Evolutionary conservation across 768 basidiomycete genomes (phyloP).

Genomic region (Termitomyces heimii): DNA sequence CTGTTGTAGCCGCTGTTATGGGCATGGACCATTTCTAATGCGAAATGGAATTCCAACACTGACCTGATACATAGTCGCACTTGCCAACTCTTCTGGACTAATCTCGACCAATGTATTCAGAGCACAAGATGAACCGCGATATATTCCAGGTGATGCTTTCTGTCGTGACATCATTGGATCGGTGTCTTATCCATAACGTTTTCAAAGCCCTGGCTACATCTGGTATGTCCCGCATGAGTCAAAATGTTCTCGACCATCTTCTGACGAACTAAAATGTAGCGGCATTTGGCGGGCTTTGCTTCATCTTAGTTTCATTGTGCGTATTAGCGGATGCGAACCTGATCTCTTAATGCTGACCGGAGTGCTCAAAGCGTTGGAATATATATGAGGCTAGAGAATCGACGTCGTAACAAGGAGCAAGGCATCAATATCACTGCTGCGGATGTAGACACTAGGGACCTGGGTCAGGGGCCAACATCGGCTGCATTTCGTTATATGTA

Average conservation of each 20-base stretch:
- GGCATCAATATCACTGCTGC: slow-evolving; percentile 33
- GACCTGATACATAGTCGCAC: slow-evolving; percentile 26
- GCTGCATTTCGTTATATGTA: slow-evolving; percentile 45
- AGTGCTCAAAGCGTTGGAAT: slow-evolving; percentile 27
- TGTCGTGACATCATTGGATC: neutral
- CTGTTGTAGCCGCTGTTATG: slow-evolving; percentile 47
- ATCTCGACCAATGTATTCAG: slow-evolving; percentile 49
- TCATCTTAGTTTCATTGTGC: slow-evolving; percentile 34
- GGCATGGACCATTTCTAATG: slow-evolving; percentile 19
- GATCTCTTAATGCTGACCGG: slow-evolving; percentile 1
- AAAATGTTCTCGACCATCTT: neutral
- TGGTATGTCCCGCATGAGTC: slow-evolving; percentile 19
- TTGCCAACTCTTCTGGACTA: slow-evolving; percentile 43
- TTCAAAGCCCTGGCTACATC: slow-evolving; percentile 35
- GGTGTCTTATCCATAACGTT: neutral
- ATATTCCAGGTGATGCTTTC: slow-evolving; percentile 31
- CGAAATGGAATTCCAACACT: neutral
- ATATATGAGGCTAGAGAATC: slow-evolving; percentile 47
- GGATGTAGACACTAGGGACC: slow-evolving; percentile 38
- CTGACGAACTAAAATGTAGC: slow-evolving; percentile 20
- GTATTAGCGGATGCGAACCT: slow-evolving; percentile 1
- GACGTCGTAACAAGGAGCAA: slow-evolving; percentile 34
- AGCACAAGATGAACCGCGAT: slow-evolving; percentile 43
- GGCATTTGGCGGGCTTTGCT: slow-evolving; percentile 40
- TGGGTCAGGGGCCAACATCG: slow-evolving; percentile 35